phyloP scores from a whole-genome alignment of 768 basidiomycete species.

The Cystobasidium onofrii region DNA sequence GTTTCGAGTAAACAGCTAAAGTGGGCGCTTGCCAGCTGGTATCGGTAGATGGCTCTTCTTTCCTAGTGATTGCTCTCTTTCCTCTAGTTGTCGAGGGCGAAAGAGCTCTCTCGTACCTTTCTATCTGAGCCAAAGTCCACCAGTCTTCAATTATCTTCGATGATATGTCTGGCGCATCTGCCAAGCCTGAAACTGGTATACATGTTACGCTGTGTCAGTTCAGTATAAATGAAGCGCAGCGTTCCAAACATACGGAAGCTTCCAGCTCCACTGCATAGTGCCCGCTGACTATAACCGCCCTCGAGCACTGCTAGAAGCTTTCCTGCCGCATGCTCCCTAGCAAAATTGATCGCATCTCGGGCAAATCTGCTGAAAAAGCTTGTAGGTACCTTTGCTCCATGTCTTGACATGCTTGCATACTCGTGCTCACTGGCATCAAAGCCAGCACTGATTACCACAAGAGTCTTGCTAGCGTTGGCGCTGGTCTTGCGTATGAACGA shows the following conservation, averaged over 20 bases:
- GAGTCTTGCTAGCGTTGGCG: slow-evolving; percentile 56
- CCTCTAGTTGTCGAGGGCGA: not conserved
- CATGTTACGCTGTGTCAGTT: not conserved
- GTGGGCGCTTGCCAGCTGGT: not conserved
- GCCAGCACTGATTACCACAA: slow-evolving; percentile 75
- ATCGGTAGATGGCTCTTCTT: not conserved
- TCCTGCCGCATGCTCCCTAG: slow-evolving; percentile 54
- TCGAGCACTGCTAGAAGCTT: slow-evolving; percentile 80
- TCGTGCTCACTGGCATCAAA: slow-evolving; percentile 91
- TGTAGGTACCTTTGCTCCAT: slow-evolving; percentile 76
- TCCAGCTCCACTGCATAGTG: slow-evolving; percentile 61
- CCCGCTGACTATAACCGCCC: slow-evolving; percentile 88
- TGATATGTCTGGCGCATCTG: not conserved
- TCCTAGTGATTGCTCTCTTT: not conserved
- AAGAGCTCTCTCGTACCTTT: not conserved
- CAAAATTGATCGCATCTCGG: slow-evolving; percentile 59
- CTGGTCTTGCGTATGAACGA: slow-evolving; percentile 62
- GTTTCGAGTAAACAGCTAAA: not conserved
- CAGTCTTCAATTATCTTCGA: not conserved
- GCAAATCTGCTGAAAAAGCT: slow-evolving; percentile 80
- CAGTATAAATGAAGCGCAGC: not conserved
- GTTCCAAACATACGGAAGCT: slow-evolving; percentile 5
- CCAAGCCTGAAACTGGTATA: not conserved
- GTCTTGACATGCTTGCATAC: slow-evolving; percentile 78
- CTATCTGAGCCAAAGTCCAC: not conserved